Evolutionary conservation across 208 protist genomes (phyloP).

Genomic region (Leishmania arabica): DNA sequence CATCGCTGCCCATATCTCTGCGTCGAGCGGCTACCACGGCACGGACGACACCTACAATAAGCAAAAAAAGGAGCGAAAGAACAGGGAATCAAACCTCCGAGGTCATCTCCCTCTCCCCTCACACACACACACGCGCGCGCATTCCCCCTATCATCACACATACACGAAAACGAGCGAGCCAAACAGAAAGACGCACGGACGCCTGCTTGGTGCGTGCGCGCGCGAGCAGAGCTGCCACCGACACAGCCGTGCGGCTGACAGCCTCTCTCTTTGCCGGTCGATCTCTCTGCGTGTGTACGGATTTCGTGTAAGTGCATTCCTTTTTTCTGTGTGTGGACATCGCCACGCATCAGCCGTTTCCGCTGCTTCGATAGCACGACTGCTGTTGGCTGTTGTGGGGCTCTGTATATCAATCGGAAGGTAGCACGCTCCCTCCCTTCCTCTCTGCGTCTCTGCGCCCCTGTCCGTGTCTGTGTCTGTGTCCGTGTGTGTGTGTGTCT

Average conservation of each 20-base stretch:
- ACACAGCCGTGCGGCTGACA: neutral
- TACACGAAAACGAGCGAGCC: neutral
- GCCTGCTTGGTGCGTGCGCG: neutral
- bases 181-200: neutral
- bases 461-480: neutral
- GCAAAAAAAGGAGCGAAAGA: neutral
- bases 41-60: neutral
- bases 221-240: neutral
- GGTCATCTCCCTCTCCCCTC: neutral
- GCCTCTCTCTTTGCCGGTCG: constrained; percentile 3
- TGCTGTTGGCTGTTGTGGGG: neutral
- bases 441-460: neutral
- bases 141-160: neutral
- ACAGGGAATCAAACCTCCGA: neutral
- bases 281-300: neutral
- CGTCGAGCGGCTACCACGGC: neutral
- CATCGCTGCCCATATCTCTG: neutral
- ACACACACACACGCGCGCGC: neutral
- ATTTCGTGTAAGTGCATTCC: neutral
- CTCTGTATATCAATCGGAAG: neutral
- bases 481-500: neutral
- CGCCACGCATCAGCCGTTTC: neutral
- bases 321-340: constrained; percentile 6
- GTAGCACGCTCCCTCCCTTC: neutral
- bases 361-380: neutral